Evolutionary conservation across 1,284 basidiomycete genomes (phyloP).

Genomic region (Tremellales sp.): DNA sequence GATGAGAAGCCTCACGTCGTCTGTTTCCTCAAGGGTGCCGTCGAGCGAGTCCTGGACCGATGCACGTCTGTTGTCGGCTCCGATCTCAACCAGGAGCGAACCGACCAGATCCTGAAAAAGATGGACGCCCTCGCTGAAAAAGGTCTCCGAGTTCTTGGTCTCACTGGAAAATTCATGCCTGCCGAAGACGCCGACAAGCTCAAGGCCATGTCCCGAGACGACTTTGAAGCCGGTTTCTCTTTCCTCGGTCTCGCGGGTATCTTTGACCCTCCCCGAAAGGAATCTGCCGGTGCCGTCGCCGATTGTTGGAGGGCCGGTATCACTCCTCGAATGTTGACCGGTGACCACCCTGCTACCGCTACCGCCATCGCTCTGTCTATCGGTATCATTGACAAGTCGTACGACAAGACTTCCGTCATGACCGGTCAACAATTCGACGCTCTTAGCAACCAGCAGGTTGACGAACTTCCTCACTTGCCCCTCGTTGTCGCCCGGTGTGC

Average conservation of each 20-base stretch:
- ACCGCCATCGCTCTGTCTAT: conserved; percentile 52
- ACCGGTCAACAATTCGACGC: conserved; percentile 62
- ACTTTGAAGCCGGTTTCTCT: conserved; percentile 58
- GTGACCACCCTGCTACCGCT: conserved; percentile 53
- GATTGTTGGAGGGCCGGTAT: conserved; percentile 63
- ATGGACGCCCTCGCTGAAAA: conserved; percentile 57
- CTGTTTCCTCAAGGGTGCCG: conserved; percentile 59
- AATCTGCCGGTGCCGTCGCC: conserved; percentile 60
- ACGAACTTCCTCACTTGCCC: conserved; percentile 55
- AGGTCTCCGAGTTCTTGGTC: conserved; percentile 55
- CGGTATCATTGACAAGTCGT: conserved; percentile 55
- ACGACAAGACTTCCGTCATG: conserved; percentile 49
- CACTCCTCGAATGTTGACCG: conserved; percentile 62
- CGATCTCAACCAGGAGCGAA: conserved; percentile 24
- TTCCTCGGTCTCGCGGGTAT: conserved; percentile 65
- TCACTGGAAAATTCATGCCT: conserved; percentile 49
- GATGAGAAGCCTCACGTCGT: conserved; percentile 28
- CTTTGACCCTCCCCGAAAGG: conserved; percentile 65
- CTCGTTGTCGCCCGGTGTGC: conserved; percentile 60
- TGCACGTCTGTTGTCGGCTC: conserved; percentile 49
- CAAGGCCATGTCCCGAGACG: conserved; percentile 49
- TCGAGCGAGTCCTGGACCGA: conserved; percentile 59
- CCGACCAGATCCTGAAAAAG: conserved; percentile 52
- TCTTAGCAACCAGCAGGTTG: conserved; percentile 60
- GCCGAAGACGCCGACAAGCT: conserved; percentile 41